These are phyloP conservation scores for Coemansia sp. DNA, from an alignment of 371 early-diverging fungal species.

Conservation along the genomic window DNA sequence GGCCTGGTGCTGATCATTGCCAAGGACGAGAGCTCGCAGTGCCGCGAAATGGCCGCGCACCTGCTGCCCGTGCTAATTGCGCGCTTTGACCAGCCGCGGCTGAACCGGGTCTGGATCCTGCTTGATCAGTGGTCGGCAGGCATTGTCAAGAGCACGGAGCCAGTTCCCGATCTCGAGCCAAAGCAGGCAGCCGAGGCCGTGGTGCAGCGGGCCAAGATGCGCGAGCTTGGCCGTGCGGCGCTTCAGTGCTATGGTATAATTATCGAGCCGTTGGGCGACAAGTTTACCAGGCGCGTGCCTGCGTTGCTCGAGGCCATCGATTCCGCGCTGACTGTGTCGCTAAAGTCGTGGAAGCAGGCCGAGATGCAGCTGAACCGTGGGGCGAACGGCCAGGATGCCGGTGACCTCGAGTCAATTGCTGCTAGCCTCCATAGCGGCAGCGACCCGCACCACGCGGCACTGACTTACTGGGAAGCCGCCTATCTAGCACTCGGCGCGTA, in stretches of 20 bases:
- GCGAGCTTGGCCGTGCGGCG: slow-evolving; percentile 68
- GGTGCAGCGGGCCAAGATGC: slow-evolving; percentile 47
- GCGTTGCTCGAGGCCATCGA: slow-evolving; percentile 56
- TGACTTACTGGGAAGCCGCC: slow-evolving; percentile 73
- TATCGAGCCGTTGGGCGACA: slow-evolving; percentile 71
- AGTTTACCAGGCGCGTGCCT: slow-evolving; percentile 59
- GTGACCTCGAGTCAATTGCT: slow-evolving; percentile 37
- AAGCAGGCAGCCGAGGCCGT: slow-evolving; percentile 1
- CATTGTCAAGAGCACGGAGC: slow-evolving; percentile 4
- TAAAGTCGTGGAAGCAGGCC: slow-evolving; percentile 54
- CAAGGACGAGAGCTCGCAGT: slow-evolving; percentile 88
- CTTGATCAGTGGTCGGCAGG: slow-evolving; percentile 74
- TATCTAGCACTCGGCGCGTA: slow-evolving; percentile 81
- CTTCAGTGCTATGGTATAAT: slow-evolving; percentile 84
- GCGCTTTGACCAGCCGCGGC: slow-evolving; percentile 58
- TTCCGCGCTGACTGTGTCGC: slow-evolving; percentile 56
- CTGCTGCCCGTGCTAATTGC: slow-evolving; percentile 67
- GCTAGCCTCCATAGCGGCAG: slow-evolving; percentile 46
- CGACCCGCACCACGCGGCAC: slow-evolving; percentile 49
- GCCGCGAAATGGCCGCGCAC: slow-evolving; percentile 82
- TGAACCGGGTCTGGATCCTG: slow-evolving; percentile 60
- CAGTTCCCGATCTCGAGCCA: slow-evolving; percentile 13
- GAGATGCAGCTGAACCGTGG: slow-evolving; percentile 48
- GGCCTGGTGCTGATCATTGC: slow-evolving; percentile 79
- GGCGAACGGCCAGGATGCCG: background rate